A percentile compares a stretch with the other conserved stretches of the same genome.
phyloP scores from a whole-genome alignment of 495 filamentous ascomycete genomes.

The Pyrenula massariospora region DNA sequence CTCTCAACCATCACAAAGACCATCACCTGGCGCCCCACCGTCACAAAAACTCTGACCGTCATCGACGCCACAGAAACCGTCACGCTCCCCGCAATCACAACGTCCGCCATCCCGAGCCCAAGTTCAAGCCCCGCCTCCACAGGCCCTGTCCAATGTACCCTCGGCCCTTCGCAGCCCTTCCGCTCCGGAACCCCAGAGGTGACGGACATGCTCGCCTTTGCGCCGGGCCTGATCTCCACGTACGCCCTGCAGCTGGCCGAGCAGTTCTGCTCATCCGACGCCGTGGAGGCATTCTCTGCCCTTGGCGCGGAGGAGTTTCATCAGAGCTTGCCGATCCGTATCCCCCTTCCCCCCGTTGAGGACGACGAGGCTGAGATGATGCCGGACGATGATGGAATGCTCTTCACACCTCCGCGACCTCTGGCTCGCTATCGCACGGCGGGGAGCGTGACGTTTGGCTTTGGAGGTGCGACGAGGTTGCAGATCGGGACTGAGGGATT shows the following conservation, averaged over 20 bases:
- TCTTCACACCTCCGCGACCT: too few relatives aligned
- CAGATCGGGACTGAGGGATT: neutral
- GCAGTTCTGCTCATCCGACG: neutral
- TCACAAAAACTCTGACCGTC: neutral
- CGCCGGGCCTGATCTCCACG: neutral
- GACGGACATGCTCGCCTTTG: neutral
- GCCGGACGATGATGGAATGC: too few relatives aligned
- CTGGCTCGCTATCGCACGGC: too few relatives aligned
- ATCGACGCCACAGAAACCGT: neutral
- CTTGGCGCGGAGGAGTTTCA: neutral
- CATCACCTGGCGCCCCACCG: neutral
- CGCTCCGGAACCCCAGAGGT: neutral
- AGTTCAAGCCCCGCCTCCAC: too few relatives aligned
- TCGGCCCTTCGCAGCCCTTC: neutral
- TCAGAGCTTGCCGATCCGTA: neutral
- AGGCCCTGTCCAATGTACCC: neutral
- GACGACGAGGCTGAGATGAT: too few relatives aligned
- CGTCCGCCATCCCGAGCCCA: neutral
- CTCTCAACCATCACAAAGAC: neutral
- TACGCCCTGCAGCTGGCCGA: neutral
- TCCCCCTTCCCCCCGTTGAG: neutral
- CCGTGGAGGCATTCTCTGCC: neutral
- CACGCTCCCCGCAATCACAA: neutral
- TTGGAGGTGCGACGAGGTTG: neutral
- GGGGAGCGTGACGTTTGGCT: neutral